phyloP scores from a whole-genome alignment of 352 stramenopile species.

The Phytophthora capsici region DNA sequence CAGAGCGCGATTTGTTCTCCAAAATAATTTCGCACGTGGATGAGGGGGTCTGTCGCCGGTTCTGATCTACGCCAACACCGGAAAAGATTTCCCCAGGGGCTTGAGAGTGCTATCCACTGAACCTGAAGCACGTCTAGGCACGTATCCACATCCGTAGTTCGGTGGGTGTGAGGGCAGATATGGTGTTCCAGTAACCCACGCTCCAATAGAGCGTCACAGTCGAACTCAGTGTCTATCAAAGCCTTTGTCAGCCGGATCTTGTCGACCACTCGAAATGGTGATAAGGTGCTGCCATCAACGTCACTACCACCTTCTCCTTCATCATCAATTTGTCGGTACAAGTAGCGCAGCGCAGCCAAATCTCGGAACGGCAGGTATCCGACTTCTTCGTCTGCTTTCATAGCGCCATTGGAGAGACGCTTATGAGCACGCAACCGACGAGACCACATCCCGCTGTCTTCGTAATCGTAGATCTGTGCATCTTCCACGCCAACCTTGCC shows the following conservation, averaged over 20 bases:
- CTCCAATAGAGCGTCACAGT: slow-evolving; percentile 70
- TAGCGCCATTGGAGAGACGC: slow-evolving; percentile 31
- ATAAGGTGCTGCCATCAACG: slow-evolving; percentile 30
- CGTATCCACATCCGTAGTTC: slow-evolving; percentile 69
- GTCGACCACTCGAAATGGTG: slow-evolving; percentile 77
- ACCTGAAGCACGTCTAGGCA: slow-evolving; percentile 62
- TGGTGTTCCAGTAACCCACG: slow-evolving; percentile 58
- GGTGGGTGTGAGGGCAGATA: slow-evolving; percentile 63
- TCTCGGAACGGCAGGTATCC: slow-evolving; percentile 60
- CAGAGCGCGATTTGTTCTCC: slow-evolving; percentile 80
- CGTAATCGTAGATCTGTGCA: slow-evolving; percentile 65
- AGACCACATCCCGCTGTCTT: slow-evolving; percentile 71
- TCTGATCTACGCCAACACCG: neutral
- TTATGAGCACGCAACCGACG: slow-evolving; percentile 63
- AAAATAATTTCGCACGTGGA: slow-evolving; percentile 81
- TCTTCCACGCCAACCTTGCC: slow-evolving; percentile 67
- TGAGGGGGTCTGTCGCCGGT: slow-evolving; percentile 49
- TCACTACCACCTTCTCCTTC: slow-evolving; percentile 20
- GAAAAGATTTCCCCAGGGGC: slow-evolving; percentile 28
- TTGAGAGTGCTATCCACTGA: slow-evolving; percentile 57
- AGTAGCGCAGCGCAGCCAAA: slow-evolving; percentile 60
- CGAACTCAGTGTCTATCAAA: slow-evolving; percentile 73
- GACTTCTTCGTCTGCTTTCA: slow-evolving; percentile 8
- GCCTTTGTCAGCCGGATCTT: slow-evolving; percentile 81
- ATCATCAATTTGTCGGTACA: slow-evolving; percentile 75